Conservation (phyloP, 208 protist genomes). For the Herpetomonas tarakana region DNA sequence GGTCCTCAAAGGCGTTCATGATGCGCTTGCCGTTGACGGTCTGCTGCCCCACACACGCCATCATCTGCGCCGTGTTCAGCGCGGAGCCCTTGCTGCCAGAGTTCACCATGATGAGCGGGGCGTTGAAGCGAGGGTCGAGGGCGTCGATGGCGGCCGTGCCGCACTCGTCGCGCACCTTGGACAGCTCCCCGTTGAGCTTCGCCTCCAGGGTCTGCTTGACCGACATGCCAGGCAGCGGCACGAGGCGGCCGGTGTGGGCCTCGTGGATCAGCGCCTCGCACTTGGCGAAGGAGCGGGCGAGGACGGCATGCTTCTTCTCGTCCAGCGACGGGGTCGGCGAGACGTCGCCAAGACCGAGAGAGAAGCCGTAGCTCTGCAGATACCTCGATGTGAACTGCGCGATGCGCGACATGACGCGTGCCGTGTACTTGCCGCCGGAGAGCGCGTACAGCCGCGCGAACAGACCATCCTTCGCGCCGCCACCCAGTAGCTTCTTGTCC, state of each 20-base stretch:
- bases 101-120: constrained; percentile 99
- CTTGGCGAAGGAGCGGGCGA: constrained; percentile 91
- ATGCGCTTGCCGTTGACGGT: constrained; percentile 97
- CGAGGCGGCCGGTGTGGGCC: constrained; percentile 91
- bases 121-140: constrained; percentile 93
- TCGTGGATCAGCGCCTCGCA: constrained; percentile 92
- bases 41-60: constrained; percentile 99
- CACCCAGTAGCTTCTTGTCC: constrained; percentile 97
- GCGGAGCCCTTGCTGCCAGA: constrained; percentile 97
- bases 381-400: constrained; percentile 94
- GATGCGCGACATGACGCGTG: constrained; percentile 94
- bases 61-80: constrained; percentile 99
- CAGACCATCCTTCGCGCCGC: constrained; percentile 93
- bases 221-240: constrained; percentile 93
- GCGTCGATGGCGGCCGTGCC: constrained; percentile 95
- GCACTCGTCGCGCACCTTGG: constrained; percentile 96
- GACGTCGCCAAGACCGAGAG: constrained; percentile 98
- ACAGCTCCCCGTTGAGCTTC: constrained; percentile 95
- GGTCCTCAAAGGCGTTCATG: constrained; percentile 96
- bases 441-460: constrained; percentile 95
- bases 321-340: constrained; percentile 89
- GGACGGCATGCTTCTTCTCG: constrained; percentile 88
- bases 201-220: constrained; percentile 94
- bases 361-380: constrained; percentile 97
- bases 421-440: constrained; percentile 77